Percentiles rank a stretch among this genome's conserved stretches.
Conservation (phyloP, 83 land plant genomes). For the Picea engelmannii region DNA sequence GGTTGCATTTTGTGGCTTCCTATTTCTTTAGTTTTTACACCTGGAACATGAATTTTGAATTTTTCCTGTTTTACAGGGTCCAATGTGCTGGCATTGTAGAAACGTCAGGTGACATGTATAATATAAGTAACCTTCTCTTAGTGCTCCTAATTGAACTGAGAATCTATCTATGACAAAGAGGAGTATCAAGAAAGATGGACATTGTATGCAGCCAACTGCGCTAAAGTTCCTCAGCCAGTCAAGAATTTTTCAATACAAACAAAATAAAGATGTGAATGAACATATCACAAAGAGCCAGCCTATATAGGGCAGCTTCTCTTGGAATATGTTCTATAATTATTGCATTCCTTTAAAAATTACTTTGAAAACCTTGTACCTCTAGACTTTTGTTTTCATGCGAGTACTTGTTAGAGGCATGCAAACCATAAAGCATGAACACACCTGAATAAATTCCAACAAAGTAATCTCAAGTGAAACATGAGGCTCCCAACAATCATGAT, state of each 20-base stretch:
- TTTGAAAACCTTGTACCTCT: no score
- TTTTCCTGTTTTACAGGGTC: no score
- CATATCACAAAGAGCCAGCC: conserved; percentile 4
- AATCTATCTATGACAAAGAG: background rate
- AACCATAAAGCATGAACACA: background rate
- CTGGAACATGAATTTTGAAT: no score
- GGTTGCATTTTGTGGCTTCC: no score
- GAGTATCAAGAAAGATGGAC: background rate
- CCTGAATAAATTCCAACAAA: background rate
- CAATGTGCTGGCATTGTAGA: no score
- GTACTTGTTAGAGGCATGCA: background rate
- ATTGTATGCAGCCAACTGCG: background rate
- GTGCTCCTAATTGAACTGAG: no score
- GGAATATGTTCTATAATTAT: no score
- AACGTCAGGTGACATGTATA: no score
- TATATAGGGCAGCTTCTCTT: background rate
- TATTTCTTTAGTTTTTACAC: no score
- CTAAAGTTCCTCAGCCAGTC: background rate
- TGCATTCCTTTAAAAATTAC: no score
- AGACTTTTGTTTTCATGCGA: no score
- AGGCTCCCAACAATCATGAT: conserved; percentile 7
- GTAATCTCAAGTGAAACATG: background rate
- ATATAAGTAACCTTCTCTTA: no score
- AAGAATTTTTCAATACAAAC: background rate
- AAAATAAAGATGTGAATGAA: background rate